A percentile compares a stretch with the other conserved stretches of the same genome.
Evolutionary conservation across 768 basidiomycete genomes (phyloP).

Genomic region (Phylloporus rhodoxanthus): DNA sequence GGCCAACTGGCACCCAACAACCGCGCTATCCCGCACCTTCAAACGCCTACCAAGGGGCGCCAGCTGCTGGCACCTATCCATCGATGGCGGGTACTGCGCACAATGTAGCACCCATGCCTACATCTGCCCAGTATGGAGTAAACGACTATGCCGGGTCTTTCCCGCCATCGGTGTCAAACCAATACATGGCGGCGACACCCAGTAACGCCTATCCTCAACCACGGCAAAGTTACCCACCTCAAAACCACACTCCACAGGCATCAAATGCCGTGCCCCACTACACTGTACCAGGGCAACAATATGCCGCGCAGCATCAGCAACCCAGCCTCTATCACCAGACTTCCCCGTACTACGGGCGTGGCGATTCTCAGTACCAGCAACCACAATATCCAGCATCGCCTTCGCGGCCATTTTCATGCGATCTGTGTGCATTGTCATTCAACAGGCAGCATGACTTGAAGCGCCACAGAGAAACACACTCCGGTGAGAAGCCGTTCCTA

Average conservation of each 20-base stretch:
- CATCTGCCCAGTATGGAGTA: conserved; percentile 19
- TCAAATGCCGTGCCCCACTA: conserved; percentile 31
- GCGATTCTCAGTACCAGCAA: conserved; percentile 18
- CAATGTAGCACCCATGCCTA: conserved; percentile 17
- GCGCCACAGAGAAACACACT: conserved; percentile 78
- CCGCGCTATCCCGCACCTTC: conserved; percentile 23
- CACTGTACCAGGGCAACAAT: conserved; percentile 25
- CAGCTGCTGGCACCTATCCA: conserved; percentile 18
- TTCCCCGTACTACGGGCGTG: conserved; percentile 34
- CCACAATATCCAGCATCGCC: conserved; percentile 56
- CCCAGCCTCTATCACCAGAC: conserved; percentile 15
- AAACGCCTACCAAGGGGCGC: conserved; percentile 16
- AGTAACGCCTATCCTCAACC: conserved; percentile 19
- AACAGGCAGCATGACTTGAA: conserved; percentile 84
- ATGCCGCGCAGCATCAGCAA: conserved; percentile 25
- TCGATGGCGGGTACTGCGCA: conserved; percentile 12
- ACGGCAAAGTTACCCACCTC: conserved; percentile 24
- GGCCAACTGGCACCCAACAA: conserved; percentile 19
- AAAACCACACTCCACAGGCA: conserved; percentile 28
- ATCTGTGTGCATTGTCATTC: conserved; percentile 75
- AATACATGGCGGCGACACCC: conserved; percentile 17
- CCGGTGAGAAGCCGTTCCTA: conserved; percentile 76
- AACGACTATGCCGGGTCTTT: conserved; percentile 18
- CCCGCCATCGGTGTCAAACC: conserved; percentile 13
- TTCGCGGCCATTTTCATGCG: conserved; percentile 58